Evolutionary conservation across 257 asterid species (phyloP).

Genomic region (Ajuga chamaepitys): DNA sequence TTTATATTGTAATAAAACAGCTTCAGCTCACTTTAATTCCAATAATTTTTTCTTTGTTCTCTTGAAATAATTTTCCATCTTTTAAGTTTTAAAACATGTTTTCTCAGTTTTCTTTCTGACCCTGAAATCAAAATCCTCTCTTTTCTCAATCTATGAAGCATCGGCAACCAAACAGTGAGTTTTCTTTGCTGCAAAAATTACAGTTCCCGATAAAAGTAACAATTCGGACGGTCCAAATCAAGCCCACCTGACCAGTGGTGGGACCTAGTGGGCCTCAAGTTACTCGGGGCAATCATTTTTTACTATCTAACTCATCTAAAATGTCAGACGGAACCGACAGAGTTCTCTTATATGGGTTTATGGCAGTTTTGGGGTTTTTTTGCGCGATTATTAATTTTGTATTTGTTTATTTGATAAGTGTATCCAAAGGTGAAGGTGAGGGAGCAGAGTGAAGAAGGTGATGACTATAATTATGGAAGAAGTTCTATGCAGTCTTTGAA

Average conservation of each 20-base stretch:
- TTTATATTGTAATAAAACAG: neutral
- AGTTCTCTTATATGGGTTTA: neutral
- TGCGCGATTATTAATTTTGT: no score
- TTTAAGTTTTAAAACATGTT: neutral
- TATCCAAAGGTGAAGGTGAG: conserved; percentile 77
- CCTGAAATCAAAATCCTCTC: neutral
- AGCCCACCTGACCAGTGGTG: no score
- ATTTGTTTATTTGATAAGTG: conserved; percentile 28
- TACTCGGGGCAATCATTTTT: no score
- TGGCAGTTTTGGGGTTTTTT: conserved; percentile 6
- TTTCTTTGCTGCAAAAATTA: neutral
- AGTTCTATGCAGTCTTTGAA: conserved; percentile 48
- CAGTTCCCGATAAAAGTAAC: no score
- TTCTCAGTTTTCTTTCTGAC: neutral
- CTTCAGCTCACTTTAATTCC: neutral
- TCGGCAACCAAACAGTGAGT: conserved; percentile 2
- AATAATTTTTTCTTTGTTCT: neutral
- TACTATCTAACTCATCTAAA: no score
- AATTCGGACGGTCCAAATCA: no score
- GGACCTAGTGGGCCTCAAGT: no score
- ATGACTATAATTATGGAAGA: conserved; percentile 39
- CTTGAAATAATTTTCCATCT: conserved; percentile 4
- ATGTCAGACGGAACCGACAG: no score
- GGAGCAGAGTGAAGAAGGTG: conserved; percentile 39
- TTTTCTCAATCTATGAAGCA: conserved; percentile 10